A percentile compares a stretch with the other conserved stretches of the same genome.
Conservation (phyloP, 2,329 filamentous ascomycete species). For the Colletotrichum orchidophilum region DNA sequence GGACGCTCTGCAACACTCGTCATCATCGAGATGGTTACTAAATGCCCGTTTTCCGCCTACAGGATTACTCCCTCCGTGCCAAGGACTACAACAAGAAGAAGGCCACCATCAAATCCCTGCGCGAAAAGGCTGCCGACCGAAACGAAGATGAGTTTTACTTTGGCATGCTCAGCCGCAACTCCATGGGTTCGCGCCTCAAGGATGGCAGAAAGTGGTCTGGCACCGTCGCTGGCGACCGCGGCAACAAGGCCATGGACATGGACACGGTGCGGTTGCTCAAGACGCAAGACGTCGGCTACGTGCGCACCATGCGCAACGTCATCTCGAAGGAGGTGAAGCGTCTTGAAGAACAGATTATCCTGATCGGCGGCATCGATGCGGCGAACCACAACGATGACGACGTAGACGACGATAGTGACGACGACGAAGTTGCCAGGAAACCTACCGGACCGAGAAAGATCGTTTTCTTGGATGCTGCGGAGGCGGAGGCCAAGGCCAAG, state of each 20-base stretch:
- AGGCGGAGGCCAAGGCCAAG: slow-evolving; percentile 47
- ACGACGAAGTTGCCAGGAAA: slow-evolving; percentile 45
- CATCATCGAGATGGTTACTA: background rate
- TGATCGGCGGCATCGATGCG: slow-evolving; percentile 46
- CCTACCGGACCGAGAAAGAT: slow-evolving; percentile 56
- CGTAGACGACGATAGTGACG: slow-evolving; percentile 42
- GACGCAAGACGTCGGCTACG: slow-evolving; percentile 74
- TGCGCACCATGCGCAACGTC: slow-evolving; percentile 70
- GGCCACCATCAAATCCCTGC: slow-evolving; percentile 65
- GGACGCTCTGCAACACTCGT: background rate
- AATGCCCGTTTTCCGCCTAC: background rate
- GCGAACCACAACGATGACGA: slow-evolving; percentile 49
- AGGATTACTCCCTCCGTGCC: slow-evolving; percentile 73
- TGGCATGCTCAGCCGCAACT: slow-evolving; percentile 72
- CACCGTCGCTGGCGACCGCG: slow-evolving; percentile 65
- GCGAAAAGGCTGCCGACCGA: slow-evolving; percentile 69
- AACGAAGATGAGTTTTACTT: slow-evolving; percentile 81
- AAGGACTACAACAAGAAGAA: slow-evolving; percentile 75
- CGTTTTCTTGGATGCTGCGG: slow-evolving; percentile 57
- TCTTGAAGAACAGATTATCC: slow-evolving; percentile 63
- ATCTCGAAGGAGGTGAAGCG: slow-evolving; percentile 64
- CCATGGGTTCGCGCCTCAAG: slow-evolving; percentile 60
- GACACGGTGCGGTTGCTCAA: slow-evolving; percentile 71
- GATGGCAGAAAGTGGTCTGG: slow-evolving; percentile 63
- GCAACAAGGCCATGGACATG: slow-evolving; percentile 63